Conservation (phyloP, 1,284 basidiomycete species). For the Puccinia sorghi region DNA sequence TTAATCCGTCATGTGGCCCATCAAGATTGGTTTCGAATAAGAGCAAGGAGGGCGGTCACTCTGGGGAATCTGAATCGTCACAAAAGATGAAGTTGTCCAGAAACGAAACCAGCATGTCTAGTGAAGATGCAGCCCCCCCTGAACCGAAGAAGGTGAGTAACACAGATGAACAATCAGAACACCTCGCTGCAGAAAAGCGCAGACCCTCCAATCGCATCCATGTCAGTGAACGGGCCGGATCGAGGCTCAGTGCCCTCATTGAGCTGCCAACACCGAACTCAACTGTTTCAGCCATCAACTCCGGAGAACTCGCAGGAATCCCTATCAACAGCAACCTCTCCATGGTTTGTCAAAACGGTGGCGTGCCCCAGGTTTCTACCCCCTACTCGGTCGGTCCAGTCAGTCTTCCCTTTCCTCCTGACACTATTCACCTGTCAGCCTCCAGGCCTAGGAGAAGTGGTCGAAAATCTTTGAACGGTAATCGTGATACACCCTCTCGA, state of each 20-base stretch:
- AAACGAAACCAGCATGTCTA: neutral
- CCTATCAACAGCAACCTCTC: conserved; percentile 27
- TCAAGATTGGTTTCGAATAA: neutral
- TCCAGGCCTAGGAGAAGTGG: conserved; percentile 36
- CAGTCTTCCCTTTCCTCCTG: conserved; percentile 43
- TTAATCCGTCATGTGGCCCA: conserved; percentile 11
- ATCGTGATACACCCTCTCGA: conserved; percentile 12
- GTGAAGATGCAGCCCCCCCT: neutral
- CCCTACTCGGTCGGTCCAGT: conserved; percentile 38
- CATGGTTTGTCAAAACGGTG: conserved; percentile 30
- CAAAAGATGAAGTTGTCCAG: conserved; percentile 2
- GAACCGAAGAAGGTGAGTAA: neutral
- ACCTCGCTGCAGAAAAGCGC: neutral
- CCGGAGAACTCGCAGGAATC: conserved; percentile 22
- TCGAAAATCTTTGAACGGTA: conserved; percentile 20
- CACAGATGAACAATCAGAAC: neutral
- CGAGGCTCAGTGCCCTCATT: conserved; percentile 39
- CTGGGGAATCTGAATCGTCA: conserved; percentile 9
- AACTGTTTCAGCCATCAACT: conserved; percentile 14
- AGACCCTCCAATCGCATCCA: conserved; percentile 31
- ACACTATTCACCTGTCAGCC: conserved; percentile 42
- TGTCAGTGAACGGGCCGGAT: conserved; percentile 34
- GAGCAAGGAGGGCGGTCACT: neutral
- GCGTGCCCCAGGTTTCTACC: conserved; percentile 33
- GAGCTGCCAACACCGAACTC: conserved; percentile 43